Evolutionary conservation across 2,329 filamentous ascomycete species (phyloP).

Genomic region (Colletotrichum endophyticum): DNA sequence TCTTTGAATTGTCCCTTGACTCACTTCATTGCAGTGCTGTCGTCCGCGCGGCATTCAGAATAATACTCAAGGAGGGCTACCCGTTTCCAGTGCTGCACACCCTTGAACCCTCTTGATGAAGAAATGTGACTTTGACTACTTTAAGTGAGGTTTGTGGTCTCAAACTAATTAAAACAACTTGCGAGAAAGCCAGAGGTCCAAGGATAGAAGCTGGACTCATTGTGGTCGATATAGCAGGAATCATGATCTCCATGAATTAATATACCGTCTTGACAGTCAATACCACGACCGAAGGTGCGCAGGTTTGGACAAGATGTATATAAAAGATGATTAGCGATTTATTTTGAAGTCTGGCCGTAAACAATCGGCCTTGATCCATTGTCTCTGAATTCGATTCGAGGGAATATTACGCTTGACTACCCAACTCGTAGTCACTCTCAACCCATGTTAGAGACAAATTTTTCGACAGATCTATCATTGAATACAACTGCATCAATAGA

Average conservation of each 20-base stretch:
- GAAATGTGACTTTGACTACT: too few species aligned
- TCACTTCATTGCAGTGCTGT: not conserved
- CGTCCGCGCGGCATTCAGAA: not conserved
- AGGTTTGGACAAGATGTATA: rapidly evolving
- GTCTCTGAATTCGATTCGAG: rapidly evolving
- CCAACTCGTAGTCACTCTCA: not conserved
- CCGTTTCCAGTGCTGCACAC: too few species aligned
- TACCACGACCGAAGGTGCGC: rapidly evolving
- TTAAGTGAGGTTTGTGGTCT: too few species aligned
- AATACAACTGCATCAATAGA: not conserved
- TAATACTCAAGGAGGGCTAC: not conserved
- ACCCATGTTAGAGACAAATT: not conserved
- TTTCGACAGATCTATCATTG: not conserved
- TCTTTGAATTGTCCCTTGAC: not conserved
- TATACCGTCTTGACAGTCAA: not conserved
- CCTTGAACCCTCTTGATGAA: too few species aligned
- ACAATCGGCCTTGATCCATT: rapidly evolving
- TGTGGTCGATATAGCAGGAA: not conserved
- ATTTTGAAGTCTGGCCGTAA: not conserved
- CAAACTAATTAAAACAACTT: too few species aligned
- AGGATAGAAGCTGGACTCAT: not conserved
- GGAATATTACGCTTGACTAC: too few species aligned
- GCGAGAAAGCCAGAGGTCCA: too few species aligned
- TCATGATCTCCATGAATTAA: not conserved
- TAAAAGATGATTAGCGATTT: not conserved